Base-by-base conservation (phyloP, 2,329 filamentous ascomycete genomes). In the Cercospora janseana region DNA sequence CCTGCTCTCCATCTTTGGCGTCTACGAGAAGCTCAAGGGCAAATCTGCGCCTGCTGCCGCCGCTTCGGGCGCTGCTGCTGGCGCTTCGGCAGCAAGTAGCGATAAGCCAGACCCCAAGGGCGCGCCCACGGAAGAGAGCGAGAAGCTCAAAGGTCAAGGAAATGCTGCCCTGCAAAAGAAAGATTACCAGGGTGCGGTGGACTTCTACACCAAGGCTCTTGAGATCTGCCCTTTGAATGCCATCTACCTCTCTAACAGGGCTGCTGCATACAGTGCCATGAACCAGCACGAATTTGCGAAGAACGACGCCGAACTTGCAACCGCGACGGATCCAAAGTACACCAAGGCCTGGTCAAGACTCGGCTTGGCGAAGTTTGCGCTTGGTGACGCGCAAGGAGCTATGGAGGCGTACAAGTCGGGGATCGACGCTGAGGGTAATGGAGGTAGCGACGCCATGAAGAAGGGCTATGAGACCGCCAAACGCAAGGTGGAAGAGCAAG, bases 261-360 rank as follows among this genome's bases (percentile, higher is more conserved):
- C 93, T 8, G 93, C 93, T 38, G 93, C 93, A 4, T 88, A 95
- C 78, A 90, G 85, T 21, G 92, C 89, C 16, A 83, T 83, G 55
- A 82, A 84, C 62, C 85, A 95, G 72, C 91, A 97, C 75, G 82
- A 86, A 55, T 84, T 87, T 56, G 93, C 93, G 9, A 84, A 82
- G 62, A 78, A 85, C 55, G 93, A 98, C 70, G 93, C 93, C 38
- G 92, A 97, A 75, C 81, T 93, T 58, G 93, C 93, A 48, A 88
- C 93, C 49, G 81, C 82, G 50, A 80, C 90, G 47, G 93, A 98
- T 70, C 89, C 93, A 9, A 84, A 83, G 69, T 98, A 97, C 78
- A 95, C 91, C 60, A 97, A 98, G 76, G 93, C 90, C 12, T 98
- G 93, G 93, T 93, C 87, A 61, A 82, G 93, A 55, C 79, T 98